Percentiles rank a stretch among this genome's conserved stretches.
Conservation (phyloP, 352 stramenopile genomes). For the Bremia lactucae region DNA sequence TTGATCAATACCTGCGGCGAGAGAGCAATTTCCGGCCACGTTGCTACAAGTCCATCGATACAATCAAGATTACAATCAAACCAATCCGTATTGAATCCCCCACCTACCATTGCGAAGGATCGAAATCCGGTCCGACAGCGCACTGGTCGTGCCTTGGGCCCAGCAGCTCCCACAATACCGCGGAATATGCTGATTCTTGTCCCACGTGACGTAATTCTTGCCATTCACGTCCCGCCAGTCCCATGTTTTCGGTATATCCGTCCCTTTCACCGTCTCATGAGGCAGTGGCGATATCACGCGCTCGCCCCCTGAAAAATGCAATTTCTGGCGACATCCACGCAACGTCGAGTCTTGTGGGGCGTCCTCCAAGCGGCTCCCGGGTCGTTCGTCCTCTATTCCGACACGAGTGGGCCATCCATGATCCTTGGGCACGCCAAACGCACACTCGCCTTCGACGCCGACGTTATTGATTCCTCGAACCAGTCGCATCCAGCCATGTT, state of each 20-base stretch:
- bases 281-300: slow-evolving; percentile 59
- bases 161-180: slow-evolving; percentile 89
- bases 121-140: slow-evolving; percentile 86
- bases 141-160: slow-evolving; percentile 83
- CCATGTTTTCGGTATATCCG: slow-evolving; percentile 87
- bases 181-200: slow-evolving; percentile 98
- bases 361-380: slow-evolving; percentile 13
- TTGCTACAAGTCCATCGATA: slow-evolving; percentile 21
- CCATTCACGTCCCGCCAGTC: slow-evolving; percentile 93
- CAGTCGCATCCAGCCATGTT: slow-evolving; percentile 93
- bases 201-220: slow-evolving; percentile 92
- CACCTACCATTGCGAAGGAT: slow-evolving; percentile 76
- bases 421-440: slow-evolving; percentile 84
- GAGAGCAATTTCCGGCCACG: slow-evolving; percentile 76
- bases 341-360: slow-evolving; percentile 14
- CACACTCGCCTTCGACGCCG: slow-evolving; percentile 88
- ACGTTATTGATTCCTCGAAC: slow-evolving; percentile 87
- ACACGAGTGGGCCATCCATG: slow-evolving; percentile 60
- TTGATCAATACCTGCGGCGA: slow-evolving; percentile 80
- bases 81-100: background rate
- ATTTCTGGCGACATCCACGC: slow-evolving; percentile 42
- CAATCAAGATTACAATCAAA: slow-evolving; percentile 1
- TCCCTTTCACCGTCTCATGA: slow-evolving; percentile 62
- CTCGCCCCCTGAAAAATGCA: slow-evolving; percentile 57
- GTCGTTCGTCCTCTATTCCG: slow-evolving; percentile 16